Conservation (phyloP, 352 stramenopile species). For the Pythium rishiriense region DNA sequence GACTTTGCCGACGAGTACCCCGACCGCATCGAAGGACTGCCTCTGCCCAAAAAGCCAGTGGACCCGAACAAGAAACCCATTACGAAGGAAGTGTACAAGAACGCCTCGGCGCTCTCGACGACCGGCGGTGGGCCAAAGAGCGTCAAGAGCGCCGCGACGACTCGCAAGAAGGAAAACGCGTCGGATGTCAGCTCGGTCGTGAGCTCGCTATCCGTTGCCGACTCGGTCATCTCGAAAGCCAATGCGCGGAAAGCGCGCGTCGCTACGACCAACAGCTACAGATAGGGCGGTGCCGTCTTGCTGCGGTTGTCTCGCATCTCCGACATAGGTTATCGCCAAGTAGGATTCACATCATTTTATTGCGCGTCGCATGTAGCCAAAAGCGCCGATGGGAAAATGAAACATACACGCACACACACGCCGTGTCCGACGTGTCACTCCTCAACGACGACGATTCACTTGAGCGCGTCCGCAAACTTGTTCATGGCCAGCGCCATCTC, state of each 20-base stretch:
- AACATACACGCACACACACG: constrained; percentile 3
- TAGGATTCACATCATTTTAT: constrained; percentile 3
- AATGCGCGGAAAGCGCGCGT: constrained; percentile 62
- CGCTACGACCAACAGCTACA: constrained; percentile 44
- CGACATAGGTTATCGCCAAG: too few species aligned
- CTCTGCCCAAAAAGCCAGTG: constrained; percentile 52
- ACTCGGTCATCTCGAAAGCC: constrained; percentile 77
- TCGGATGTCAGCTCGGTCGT: constrained; percentile 66
- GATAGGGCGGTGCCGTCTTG: too few species aligned
- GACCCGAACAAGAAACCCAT: constrained; percentile 51
- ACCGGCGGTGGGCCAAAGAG: constrained; percentile 38
- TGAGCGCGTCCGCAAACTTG: constrained; percentile 46
- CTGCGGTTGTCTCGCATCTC: too few species aligned
- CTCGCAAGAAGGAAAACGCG: constrained; percentile 43
- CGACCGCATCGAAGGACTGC: constrained; percentile 64
- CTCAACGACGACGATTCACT: constrained; percentile 18
- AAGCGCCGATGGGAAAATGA: background rate
- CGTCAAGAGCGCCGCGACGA: constrained; percentile 51
- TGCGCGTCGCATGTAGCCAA: background rate
- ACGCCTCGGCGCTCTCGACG: constrained; percentile 38
- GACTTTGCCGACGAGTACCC: constrained; percentile 67
- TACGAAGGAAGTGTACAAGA: constrained; percentile 59
- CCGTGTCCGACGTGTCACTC: background rate
- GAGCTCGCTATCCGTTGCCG: constrained; percentile 60
- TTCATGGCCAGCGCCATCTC: constrained; percentile 77